phyloP scores from a whole-genome alignment of 2,329 filamentous ascomycete genomes.

The Aspergillus sp. region DNA sequence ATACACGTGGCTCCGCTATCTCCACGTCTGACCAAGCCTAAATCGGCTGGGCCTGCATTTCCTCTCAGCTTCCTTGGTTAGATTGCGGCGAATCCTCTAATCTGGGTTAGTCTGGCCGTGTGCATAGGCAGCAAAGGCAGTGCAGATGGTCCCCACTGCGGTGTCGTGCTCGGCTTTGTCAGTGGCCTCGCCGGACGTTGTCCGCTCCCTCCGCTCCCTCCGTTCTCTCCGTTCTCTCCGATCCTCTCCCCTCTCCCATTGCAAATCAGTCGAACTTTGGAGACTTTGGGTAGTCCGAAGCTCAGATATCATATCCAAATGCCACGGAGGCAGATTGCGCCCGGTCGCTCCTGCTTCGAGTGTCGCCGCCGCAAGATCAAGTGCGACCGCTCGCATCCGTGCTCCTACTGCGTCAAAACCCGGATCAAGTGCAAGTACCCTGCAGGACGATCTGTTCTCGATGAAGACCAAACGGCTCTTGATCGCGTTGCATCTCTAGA shows the following conservation, averaged over 20 bases:
- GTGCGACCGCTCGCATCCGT: slow-evolving; percentile 29
- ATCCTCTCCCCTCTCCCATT: not conserved
- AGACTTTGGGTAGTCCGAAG: not conserved
- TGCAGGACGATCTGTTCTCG: not conserved
- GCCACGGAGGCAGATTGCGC: slow-evolving; percentile 14
- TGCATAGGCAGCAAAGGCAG: no score
- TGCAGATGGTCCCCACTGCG: no score
- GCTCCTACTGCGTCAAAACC: slow-evolving; percentile 19
- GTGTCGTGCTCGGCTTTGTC: no score
- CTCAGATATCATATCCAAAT: not conserved
- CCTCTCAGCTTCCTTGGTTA: no score
- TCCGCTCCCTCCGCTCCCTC: no score
- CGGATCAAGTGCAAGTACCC: slow-evolving; percentile 10
- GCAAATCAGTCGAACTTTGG: not conserved
- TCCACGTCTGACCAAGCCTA: not conserved
- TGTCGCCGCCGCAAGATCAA: slow-evolving; percentile 34
- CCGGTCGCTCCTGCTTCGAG: slow-evolving; percentile 27
- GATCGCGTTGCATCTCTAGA: not conserved
- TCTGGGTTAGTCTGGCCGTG: no score
- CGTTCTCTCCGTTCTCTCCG: no score
- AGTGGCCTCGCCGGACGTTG: no score
- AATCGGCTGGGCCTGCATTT: no score
- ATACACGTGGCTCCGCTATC: no score
- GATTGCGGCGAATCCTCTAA: no score
- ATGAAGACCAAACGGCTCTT: not conserved